Evolutionary conservation across 2,329 filamentous ascomycete species (phyloP).

Genomic region (Hortaea werneckii): DNA sequence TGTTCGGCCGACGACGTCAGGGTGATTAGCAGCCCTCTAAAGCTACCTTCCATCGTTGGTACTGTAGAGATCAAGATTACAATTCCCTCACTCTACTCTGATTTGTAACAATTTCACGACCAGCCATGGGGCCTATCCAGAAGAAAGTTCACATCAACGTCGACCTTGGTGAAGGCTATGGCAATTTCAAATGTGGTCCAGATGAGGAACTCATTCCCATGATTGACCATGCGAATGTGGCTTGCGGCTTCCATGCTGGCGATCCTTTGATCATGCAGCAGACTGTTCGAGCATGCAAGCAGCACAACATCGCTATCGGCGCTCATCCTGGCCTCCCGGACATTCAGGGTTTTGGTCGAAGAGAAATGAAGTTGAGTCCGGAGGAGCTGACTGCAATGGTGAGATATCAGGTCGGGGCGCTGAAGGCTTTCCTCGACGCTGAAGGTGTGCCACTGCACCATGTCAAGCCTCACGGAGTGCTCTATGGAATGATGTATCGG

Average conservation of each 20-base stretch:
- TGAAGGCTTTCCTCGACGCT: conserved; percentile 48
- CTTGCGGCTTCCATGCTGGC: conserved; percentile 40
- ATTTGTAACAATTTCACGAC: too few species aligned
- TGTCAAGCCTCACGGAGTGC: conserved; percentile 50
- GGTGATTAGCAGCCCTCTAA: too few species aligned
- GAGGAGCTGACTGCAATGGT: conserved; percentile 33
- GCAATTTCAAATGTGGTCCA: conserved; percentile 43
- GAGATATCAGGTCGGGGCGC: conserved; percentile 54
- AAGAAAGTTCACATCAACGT: conserved; percentile 45
- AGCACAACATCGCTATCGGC: conserved; percentile 46
- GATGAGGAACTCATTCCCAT: conserved; percentile 51
- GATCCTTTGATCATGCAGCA: conserved; percentile 56
- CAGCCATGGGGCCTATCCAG: conserved; percentile 39
- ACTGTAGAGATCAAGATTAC: too few species aligned
- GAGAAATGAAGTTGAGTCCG: conserved; percentile 47
- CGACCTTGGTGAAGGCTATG: conserved; percentile 44
- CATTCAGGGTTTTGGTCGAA: conserved; percentile 53
- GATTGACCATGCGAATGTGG: conserved; percentile 54
- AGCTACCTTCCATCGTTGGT: too few species aligned
- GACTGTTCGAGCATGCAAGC: conserved; percentile 49
- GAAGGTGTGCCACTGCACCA: conserved; percentile 49
- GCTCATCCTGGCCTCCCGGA: conserved; percentile 58
- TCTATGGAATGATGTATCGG: conserved; percentile 47
- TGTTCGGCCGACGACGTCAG: too few species aligned
- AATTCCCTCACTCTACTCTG: too few species aligned